Base-by-base conservation (phyloP, 2,329 filamentous ascomycete species). In the Beauveria pseudobassiana region DNA sequence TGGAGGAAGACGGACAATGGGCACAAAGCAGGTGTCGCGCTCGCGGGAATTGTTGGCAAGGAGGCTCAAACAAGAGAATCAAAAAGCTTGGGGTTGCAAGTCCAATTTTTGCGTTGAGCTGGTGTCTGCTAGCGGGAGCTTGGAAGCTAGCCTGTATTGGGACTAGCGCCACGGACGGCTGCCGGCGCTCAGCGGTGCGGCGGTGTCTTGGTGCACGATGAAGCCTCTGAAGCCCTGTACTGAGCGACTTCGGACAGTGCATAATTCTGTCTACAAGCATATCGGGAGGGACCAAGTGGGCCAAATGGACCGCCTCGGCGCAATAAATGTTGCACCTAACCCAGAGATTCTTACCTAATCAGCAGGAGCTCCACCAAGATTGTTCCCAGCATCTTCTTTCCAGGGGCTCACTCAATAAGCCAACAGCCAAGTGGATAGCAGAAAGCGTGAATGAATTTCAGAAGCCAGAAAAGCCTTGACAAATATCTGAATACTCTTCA, bases 101-200 rank as follows among this genome's bases (percentile, higher is more conserved):
- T 57, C 62, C 53, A 63, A 40, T 61, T 63, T 63, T 63, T 63
- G 62, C 62, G 62, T 63, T 63, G 62, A 63, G 62, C 58, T 63
- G 58, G 20, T 55, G 22, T 62, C 42, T 38, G 48, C 61, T 62
- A 54, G 54, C 54, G 61, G 54, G 50, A 62, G 54, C 52, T 63
- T 63, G 40, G 22, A n/a, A 42, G 24, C 57, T 63, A 63, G 34
- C 5, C 62, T 40, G 14, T 3, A 5, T 59, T 50, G 28, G 58
- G 62, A 58, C 53, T 63, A 61, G 62, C 16, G 12, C 24, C 18
- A 45, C 58, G 57, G 57, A 58, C 62, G 62, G 57, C 52, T 63
- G 58, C 62, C 58, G 62, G 62, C 58, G 62, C 40, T 53, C 55
- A 60, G 61, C 54, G 61, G 54, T 50, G 43, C 51, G 24, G 30